Conservation (phyloP, 176 grass and related monocot genomes). For the Poa pratensis region DNA sequence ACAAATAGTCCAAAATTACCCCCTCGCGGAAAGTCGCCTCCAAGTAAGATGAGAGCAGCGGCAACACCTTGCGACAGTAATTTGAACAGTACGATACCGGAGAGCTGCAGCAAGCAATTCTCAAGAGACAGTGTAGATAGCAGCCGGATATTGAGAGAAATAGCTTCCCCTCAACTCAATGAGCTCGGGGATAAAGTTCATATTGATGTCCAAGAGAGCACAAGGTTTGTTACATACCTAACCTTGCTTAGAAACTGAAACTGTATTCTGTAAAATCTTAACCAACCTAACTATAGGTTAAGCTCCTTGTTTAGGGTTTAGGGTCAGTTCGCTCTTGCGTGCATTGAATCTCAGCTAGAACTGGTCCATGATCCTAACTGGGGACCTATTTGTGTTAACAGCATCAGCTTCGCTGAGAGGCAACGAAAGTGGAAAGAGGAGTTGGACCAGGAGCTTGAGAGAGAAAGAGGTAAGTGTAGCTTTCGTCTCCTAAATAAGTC, state of each 20-base stretch:
- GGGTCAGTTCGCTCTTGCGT: not conserved
- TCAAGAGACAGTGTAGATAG: constrained; percentile 56
- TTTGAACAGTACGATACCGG: constrained; percentile 57
- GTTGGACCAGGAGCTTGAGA: constrained; percentile 85
- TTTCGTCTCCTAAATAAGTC: constrained; percentile 34
- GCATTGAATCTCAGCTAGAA: constrained; percentile 15
- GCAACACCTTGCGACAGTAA: constrained; percentile 58
- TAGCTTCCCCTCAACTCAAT: constrained; percentile 72
- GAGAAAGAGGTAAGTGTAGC: constrained; percentile 74
- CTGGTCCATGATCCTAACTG: constrained; percentile 44
- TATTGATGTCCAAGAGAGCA: constrained; percentile 59
- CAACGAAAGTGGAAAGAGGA: constrained; percentile 95
- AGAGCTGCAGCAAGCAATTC: constrained; percentile 65
- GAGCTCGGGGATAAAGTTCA: constrained; percentile 55
- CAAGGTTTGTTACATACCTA: constrained; percentile 52
- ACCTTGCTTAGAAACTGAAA: constrained; percentile 15
- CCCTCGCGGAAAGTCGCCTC: constrained; percentile 64
- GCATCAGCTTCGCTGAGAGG: constrained; percentile 70
- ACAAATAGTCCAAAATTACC: constrained; percentile 69
- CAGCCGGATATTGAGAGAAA: constrained; percentile 78
- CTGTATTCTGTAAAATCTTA: constrained; percentile 27
- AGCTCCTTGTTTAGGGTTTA: not conserved
- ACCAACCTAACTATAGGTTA: constrained; percentile 6
- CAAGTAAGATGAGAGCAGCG: constrained; percentile 54
- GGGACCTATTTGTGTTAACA: constrained; percentile 48